phyloP scores from a whole-genome alignment of 306 rosid species.

The Cicer chorassanicum region DNA sequence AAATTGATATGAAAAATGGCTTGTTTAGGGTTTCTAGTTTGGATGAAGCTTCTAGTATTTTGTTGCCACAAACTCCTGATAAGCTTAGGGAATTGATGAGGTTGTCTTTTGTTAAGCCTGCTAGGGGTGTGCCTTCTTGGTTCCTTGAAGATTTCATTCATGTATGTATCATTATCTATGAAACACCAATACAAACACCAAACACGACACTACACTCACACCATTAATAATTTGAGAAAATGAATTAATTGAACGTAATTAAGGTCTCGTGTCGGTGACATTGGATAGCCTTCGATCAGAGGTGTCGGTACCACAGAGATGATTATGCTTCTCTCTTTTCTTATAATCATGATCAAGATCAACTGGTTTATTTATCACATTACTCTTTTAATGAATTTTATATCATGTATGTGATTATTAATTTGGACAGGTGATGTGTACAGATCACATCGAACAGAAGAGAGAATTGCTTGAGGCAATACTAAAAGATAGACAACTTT shows the following conservation, averaged over 20 bases:
- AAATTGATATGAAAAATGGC: constrained; percentile 64
- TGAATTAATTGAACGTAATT: too few species aligned
- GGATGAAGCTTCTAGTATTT: constrained; percentile 67
- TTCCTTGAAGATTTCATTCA: constrained; percentile 71
- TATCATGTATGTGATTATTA: background rate
- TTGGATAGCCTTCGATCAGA: too few species aligned
- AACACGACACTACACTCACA: too few species aligned
- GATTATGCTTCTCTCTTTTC: too few species aligned
- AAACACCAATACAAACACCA: too few species aligned
- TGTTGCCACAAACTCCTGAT: constrained; percentile 75
- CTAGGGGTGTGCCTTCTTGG: constrained; percentile 59
- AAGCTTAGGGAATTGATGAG: constrained; percentile 65
- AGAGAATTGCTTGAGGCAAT: constrained; percentile 57
- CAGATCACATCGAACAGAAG: constrained; percentile 53
- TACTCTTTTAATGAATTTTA: background rate
- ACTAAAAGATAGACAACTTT: constrained; percentile 52
- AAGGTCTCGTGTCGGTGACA: too few species aligned
- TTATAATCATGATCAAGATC: background rate
- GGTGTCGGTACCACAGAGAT: too few species aligned
- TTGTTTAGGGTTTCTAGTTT: constrained; percentile 59
- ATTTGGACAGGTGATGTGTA: constrained; percentile 65
- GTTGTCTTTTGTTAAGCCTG: constrained; percentile 65
- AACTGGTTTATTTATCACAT: constrained; percentile 3
- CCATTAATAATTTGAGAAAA: too few species aligned
- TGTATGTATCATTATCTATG: constrained; percentile 18